These are phyloP conservation scores for Fusarium armeniacum DNA, from an alignment of 2,329 filamentous ascomycete species.

Conservation along the genomic window DNA sequence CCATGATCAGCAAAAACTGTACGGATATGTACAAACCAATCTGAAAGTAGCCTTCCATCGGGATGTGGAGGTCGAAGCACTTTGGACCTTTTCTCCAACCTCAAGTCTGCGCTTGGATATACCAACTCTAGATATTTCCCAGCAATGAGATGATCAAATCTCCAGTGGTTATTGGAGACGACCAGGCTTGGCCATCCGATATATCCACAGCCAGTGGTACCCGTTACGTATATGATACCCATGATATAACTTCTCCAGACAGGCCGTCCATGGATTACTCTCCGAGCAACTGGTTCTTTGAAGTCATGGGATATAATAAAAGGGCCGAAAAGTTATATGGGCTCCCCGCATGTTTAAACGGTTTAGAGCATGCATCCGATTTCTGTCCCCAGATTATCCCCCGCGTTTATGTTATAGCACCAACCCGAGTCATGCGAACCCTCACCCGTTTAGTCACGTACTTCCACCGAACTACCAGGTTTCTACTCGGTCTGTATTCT, in stretches of 20 bases:
- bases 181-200: constrained; percentile 17
- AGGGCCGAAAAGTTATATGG: constrained; percentile 34
- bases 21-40: background rate
- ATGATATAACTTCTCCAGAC: constrained; percentile 1
- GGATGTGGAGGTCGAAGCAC: constrained; percentile 15
- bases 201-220: constrained; percentile 21
- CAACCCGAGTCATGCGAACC: constrained; percentile 15
- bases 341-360: constrained; percentile 40
- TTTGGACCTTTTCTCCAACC: background rate
- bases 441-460: constrained; percentile 6
- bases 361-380: constrained; percentile 20
- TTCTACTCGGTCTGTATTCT: background rate
- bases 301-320: constrained; percentile 38
- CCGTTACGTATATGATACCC: background rate
- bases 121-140: background rate
- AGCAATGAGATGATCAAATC: background rate
- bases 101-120: constrained; percentile 7
- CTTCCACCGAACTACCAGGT: background rate
- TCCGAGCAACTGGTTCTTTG: constrained; percentile 9
- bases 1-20: constrained; percentile 20
- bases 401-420: constrained; percentile 14
- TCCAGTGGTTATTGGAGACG: background rate
- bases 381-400: constrained; percentile 40
- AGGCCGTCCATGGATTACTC: background rate
- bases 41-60: background rate